Conservation (phyloP, 352 stramenopile genomes). For the Globisporangium rhizosaccharum region DNA sequence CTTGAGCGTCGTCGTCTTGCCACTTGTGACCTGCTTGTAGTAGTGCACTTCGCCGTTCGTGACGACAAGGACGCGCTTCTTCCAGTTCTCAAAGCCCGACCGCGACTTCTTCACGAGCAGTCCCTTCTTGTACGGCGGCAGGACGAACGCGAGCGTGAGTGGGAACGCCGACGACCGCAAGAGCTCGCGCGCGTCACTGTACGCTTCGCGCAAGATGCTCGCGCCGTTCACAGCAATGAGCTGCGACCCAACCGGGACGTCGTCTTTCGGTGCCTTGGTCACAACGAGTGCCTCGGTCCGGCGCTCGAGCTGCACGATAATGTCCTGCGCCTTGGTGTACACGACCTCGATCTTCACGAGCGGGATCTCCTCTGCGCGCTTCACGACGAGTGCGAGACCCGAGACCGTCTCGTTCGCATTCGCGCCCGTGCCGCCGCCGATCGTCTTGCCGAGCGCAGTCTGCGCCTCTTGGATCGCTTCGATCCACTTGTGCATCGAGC, state of each 20-base stretch:
- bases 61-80: constrained; percentile 71
- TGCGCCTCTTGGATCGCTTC: constrained; percentile 78
- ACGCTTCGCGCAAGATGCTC: constrained; percentile 66
- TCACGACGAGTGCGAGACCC: constrained; percentile 64
- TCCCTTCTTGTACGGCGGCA: constrained; percentile 81
- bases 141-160: constrained; percentile 64
- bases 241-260: constrained; percentile 65
- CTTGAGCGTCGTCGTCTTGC: constrained; percentile 47
- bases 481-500: constrained; percentile 85
- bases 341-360: constrained; percentile 53
- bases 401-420: constrained; percentile 44
- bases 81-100: constrained; percentile 86
- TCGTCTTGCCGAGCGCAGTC: constrained; percentile 40
- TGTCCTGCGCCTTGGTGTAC: constrained; percentile 57
- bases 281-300: constrained; percentile 76
- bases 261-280: constrained; percentile 35
- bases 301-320: constrained; percentile 67
- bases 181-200: constrained; percentile 38
- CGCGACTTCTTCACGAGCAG: constrained; percentile 82
- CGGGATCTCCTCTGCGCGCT: constrained; percentile 74
- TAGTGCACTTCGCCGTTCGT: constrained; percentile 81
- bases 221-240: constrained; percentile 53
- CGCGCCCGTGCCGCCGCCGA: constrained; percentile 2
- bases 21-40: constrained; percentile 59
- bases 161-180: constrained; percentile 56